These are phyloP conservation scores for Coniochaeta sp. DNA, from an alignment of 2,329 filamentous ascomycete species.

Conservation along the genomic window DNA sequence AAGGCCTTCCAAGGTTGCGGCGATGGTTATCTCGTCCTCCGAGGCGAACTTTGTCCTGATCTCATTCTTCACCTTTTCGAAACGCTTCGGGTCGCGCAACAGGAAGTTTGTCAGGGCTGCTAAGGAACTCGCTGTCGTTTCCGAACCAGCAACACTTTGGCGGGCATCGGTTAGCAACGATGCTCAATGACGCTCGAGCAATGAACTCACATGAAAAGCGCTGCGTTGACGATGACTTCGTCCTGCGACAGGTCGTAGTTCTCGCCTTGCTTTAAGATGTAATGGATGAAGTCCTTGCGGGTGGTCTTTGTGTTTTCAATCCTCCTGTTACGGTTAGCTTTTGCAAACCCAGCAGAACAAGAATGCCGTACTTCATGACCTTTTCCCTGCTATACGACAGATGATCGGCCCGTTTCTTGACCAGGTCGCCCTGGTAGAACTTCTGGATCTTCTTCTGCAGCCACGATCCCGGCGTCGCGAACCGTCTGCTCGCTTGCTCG, in stretches of 20 bases:
- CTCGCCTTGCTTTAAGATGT: constrained; percentile 11
- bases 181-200: not conserved
- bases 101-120: constrained; percentile 23
- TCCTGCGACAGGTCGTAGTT: constrained; percentile 9
- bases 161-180: not conserved
- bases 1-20: constrained; percentile 13
- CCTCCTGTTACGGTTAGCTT: constrained; percentile 1
- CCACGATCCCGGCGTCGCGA: constrained; percentile 4
- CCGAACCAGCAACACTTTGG: constrained; percentile 30
- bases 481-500: not conserved
- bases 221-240: constrained; percentile 12
- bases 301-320: constrained; percentile 8
- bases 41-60: constrained; percentile 18
- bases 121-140: constrained; percentile 31
- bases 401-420: constrained; percentile 6
- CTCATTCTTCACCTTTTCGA: constrained; percentile 15
- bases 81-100: constrained; percentile 15
- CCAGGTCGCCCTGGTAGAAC: constrained; percentile 5
- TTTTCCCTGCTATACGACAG: constrained; percentile 8
- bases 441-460: constrained; percentile 7
- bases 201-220: constrained; percentile 20
- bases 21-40: constrained; percentile 19
- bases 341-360: too few relatives aligned
- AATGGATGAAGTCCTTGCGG: constrained; percentile 11
- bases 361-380: constrained; percentile 6